Conservation (phyloP, 1,284 basidiomycete species). For the Cronartium quercuum region DNA sequence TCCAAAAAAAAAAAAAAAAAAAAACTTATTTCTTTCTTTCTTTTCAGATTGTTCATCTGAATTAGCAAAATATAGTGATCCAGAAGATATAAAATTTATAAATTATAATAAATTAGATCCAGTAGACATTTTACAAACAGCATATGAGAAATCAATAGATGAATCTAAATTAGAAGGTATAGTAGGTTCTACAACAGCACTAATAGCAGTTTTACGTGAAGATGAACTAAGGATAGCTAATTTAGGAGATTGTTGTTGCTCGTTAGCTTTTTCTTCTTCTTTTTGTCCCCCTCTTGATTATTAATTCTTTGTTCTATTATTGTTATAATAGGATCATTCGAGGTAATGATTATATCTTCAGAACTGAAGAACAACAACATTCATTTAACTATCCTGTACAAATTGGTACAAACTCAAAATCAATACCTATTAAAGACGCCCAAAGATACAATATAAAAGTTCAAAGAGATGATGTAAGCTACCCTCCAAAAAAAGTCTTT, state of each 20-base stretch:
- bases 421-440: constrained; percentile 65
- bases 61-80: constrained; percentile 42
- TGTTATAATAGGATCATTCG: constrained; percentile 42
- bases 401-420: constrained; percentile 68
- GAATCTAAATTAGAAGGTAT: constrained; percentile 54
- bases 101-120: constrained; percentile 52
- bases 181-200: constrained; percentile 56
- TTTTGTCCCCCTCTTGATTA: background rate
- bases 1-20: background rate
- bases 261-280: constrained; percentile 40
- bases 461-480: constrained; percentile 61
- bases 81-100: constrained; percentile 43
- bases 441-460: constrained; percentile 69
- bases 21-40: background rate
- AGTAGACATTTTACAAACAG: constrained; percentile 57
- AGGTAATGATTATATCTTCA: constrained; percentile 58
- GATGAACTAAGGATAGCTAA: constrained; percentile 82
- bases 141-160: constrained; percentile 55
- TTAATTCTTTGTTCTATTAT: background rate
- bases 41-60: constrained; percentile 5
- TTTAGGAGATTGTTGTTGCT: constrained; percentile 75
- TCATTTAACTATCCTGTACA: constrained; percentile 87
- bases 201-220: constrained; percentile 58
- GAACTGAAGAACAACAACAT: constrained; percentile 92
- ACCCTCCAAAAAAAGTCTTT: background rate